Percentiles rank a stretch among this genome's conserved stretches.
Evolutionary conservation across 2,329 filamentous ascomycete species (phyloP).

Genomic region (Zarea fungicola): DNA sequence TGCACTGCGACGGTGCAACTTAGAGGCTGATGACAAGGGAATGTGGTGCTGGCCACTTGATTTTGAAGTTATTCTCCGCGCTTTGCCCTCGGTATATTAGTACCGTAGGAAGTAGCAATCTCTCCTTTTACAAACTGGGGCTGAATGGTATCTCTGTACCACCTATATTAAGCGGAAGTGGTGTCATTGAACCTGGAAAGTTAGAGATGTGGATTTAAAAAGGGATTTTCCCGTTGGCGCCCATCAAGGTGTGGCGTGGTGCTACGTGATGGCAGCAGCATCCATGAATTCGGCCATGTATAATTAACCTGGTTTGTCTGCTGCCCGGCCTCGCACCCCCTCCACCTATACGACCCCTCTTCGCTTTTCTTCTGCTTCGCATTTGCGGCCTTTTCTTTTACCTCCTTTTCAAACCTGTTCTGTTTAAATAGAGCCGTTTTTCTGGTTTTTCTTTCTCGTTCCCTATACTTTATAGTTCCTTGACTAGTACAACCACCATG

Average conservation of each 20-base stretch:
- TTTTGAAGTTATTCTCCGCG: no score
- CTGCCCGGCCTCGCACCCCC: neutral
- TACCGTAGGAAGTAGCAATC: no score
- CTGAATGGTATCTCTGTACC: no score
- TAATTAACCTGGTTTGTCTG: neutral
- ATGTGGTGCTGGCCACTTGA: no score
- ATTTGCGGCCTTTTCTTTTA: neutral
- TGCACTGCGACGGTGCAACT: no score
- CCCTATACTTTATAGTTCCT: neutral
- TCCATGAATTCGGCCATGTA: constrained; percentile 5
- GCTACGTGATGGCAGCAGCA: neutral
- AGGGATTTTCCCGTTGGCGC: neutral
- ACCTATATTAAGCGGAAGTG: no score
- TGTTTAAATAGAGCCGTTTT: no score
- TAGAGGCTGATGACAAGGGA: no score
- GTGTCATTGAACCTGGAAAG: no score
- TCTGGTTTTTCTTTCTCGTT: neutral
- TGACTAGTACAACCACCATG: constrained; percentile 16
- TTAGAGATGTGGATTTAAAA: neutral
- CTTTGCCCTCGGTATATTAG: no score
- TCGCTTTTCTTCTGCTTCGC: neutral
- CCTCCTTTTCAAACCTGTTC: no score
- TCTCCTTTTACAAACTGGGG: no score
- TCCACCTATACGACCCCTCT: neutral
- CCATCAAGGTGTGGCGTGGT: constrained; percentile 9